Evolutionary conservation across 441 rosid genomes (phyloP), one percentile per base, ranked within the genome.

Genomic region (Eutrema salsugineum): DNA sequence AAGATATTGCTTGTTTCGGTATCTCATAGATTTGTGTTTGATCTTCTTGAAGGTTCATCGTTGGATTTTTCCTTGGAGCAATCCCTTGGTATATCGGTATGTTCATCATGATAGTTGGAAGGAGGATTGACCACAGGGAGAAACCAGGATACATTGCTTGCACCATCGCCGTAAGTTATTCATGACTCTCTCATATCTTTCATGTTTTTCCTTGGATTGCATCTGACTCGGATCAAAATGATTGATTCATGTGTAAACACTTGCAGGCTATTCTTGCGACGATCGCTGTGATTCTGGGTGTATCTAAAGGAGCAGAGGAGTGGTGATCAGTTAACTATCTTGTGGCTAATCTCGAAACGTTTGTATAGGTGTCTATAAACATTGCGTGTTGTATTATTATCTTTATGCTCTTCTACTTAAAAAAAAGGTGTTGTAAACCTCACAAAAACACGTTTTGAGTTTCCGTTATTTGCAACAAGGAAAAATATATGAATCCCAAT

Each of bases 141-240:
- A 89, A 91, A 66, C 91, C 97, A 35, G 93, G 95, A 78, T 86
- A 87, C 73, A 73, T 89, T 75, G 89, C 93, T 59, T 91, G 95
- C 82, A 81, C 91, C 46, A 80, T 91, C 60, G 95, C 91, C 33
- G 97, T 91, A 75, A 88, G 87, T 81, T 44, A 11, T 20, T 46
- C 59, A 11, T 33, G 19, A 57, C 38, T 38, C 42, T 36, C 30
- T 49, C 9, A 49, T 27, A 17, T 60, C 27, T 38, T 20, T 27
- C 30, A 28, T 19, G 20, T 42, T 47, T 47, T 20, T 14, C 24
- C 46, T 63, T 27, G 17, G 35, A 38, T 36, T 22, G 2, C 19
- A 62, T 36, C 11, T 20, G 53, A 56, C 38, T 8, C 14, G 8
- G 24, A 50, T 30, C 9, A 38, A 48, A 16, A 5, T 32, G 63